A percentile compares a stretch with the other conserved stretches of the same genome.
These are phyloP conservation scores for Didymella keratinophila DNA, from an alignment of 2,329 filamentous ascomycete genomes.

Conservation along the genomic window DNA sequence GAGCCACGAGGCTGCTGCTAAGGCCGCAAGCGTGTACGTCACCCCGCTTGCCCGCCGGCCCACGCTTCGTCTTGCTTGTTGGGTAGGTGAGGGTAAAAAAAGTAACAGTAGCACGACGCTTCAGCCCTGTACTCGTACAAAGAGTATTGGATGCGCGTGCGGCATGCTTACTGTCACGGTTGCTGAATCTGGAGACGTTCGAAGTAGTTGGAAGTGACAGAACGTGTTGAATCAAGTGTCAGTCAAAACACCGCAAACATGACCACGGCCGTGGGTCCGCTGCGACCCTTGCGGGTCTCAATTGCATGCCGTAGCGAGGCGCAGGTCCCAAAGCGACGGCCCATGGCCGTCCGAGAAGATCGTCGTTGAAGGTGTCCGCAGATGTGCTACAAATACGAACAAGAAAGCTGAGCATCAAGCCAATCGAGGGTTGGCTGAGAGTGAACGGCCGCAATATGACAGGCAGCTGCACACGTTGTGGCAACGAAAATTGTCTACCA, in stretches of 20 bases:
- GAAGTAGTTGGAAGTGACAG: neutral
- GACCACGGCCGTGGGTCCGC: conserved; percentile 10
- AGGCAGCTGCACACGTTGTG: conserved; percentile 27
- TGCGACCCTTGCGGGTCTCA: conserved; percentile 18
- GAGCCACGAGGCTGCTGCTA: conserved; percentile 10
- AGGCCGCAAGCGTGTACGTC: conserved; percentile 19
- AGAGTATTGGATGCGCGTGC: conserved; percentile 16
- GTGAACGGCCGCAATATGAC: conserved; percentile 5
- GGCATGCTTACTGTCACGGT: neutral
- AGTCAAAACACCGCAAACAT: conserved; percentile 7
- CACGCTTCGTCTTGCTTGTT: conserved; percentile 6
- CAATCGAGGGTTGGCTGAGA: conserved; percentile 3
- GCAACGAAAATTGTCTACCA: conserved; percentile 20
- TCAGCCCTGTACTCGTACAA: conserved; percentile 20
- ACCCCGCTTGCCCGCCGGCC: conserved; percentile 16
- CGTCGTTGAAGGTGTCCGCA: conserved; percentile 5
- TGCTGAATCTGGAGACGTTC: neutral
- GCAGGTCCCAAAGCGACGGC: conserved; percentile 18
- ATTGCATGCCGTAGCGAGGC: conserved; percentile 19
- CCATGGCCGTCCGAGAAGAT: conserved; percentile 13
- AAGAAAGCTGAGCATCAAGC: conserved; percentile 9
- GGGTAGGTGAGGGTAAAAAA: conserved; percentile 14
- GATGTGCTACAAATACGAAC: conserved; percentile 11
- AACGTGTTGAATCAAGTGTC: conserved; percentile 6
- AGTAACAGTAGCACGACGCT: conserved; percentile 18